Percentiles rank a stretch among this genome's conserved stretches.
phyloP scores from a whole-genome alignment of 2,329 filamentous ascomycete species.

The Stachybotrys chartarum region DNA sequence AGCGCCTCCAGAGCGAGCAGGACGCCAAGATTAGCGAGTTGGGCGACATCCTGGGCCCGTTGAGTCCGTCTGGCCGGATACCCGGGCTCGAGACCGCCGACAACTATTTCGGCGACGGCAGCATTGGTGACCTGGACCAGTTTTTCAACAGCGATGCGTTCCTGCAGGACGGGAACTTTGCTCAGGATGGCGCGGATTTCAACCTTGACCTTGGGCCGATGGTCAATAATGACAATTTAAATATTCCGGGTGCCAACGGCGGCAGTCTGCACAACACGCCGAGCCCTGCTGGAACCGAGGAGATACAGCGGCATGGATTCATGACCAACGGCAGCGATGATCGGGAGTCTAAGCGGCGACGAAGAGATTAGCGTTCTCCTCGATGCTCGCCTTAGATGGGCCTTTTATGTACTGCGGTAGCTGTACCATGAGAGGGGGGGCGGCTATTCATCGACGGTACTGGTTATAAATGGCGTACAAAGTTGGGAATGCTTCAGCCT shows the following conservation, averaged over 20 bases:
- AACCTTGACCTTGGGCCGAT: constrained; percentile 41
- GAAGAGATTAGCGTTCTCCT: constrained; percentile 18
- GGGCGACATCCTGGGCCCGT: constrained; percentile 65
- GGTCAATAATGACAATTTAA: constrained; percentile 3
- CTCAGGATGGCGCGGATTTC: constrained; percentile 38
- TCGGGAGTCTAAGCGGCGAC: constrained; percentile 29
- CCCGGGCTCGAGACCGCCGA: constrained; percentile 53
- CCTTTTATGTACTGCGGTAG: too few species aligned
- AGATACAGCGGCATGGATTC: constrained; percentile 38
- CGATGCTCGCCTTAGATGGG: too few species aligned
- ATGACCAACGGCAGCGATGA: constrained; percentile 14
- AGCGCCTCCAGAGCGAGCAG: constrained; percentile 73
- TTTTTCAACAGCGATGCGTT: constrained; percentile 39
- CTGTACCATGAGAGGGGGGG: too few species aligned
- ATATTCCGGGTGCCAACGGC: constrained; percentile 8
- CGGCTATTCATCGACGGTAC: too few species aligned
- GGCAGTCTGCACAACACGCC: constrained; percentile 28
- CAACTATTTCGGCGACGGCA: constrained; percentile 25
- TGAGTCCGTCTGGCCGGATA: constrained; percentile 73
- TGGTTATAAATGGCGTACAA: too few species aligned
- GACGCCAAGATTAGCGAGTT: constrained; percentile 70
- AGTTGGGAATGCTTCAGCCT: too few species aligned
- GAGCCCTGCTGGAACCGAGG: constrained; percentile 42
- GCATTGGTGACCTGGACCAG: constrained; percentile 42
- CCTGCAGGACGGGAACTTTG: constrained; percentile 30